Evolutionary conservation across 768 basidiomycete genomes (phyloP), one percentile per base, ranked within the genome.

Genomic region (Flagelloscypha sp.): DNA sequence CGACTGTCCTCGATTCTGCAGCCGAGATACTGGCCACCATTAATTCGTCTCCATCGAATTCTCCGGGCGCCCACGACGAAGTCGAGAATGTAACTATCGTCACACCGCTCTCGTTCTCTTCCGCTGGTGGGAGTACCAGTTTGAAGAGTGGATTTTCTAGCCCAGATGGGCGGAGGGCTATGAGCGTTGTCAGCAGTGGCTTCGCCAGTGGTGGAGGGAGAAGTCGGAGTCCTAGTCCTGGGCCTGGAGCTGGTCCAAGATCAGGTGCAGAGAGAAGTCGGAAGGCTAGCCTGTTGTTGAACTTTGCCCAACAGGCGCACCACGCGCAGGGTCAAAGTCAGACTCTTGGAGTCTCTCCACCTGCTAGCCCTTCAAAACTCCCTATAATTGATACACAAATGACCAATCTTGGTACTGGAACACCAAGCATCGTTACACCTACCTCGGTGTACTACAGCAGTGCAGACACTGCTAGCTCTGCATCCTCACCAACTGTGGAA

Each of bases 1-100:
- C 89, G 4, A 83, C 84, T 5, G 89, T 90, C 1, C 68, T 93
- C 30, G 86, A 89, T 47, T 77, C 75, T 39, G 89, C 89, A 2
- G 84, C 87, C 1, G 73, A 79, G 15, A 71, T 87, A 20, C 72
- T 92, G 24, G 54, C 76, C 4, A 59, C 62, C 4, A 44, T 57
- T 11, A 32, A 30, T 19, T 38, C 44, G 46, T 59, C 44, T 41
- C 62, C 52, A 36, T 37, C 49, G 30, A 28, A 30, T 16, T 27
- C 42, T 11, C 42, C 45, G 23, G 46, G 52, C 13, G 55, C n/a
- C n/a, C n/a, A 62, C 24, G 69, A 72, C 44, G 70, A 71, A 17
- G 64, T 65, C 29, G 75, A 75, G 39, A 55, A 73, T 7, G 66
- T 85, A n/a, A 58, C 77, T 0, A 75, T 84, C n/a, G 62, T 78